Evolutionary conservation across 805 yeast genomes (phyloP).

Genomic region (Saccharomycopsis babjevae): DNA sequence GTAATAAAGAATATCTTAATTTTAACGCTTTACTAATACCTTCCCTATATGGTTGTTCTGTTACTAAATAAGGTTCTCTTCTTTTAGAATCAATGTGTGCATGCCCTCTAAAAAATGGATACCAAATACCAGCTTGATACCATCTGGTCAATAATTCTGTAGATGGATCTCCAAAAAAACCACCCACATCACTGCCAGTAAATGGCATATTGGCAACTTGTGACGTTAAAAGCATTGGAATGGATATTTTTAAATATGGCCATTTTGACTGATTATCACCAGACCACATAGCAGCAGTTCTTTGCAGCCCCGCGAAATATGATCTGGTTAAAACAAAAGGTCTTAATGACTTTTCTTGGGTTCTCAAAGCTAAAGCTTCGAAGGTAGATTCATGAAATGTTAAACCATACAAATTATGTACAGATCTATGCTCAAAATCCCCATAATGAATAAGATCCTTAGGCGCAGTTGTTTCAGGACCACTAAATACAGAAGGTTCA

Average conservation of each 20-base stretch:
- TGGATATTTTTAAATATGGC: conserved; percentile 71
- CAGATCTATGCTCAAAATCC: conserved; percentile 80
- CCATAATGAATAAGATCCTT: conserved; percentile 72
- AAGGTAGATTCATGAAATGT: conserved; percentile 75
- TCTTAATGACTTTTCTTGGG: conserved; percentile 35
- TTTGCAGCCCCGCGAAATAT: conserved; percentile 84
- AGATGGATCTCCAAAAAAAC: conserved; percentile 86
- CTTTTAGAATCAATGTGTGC: conserved; percentile 91
- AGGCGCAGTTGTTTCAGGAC: conserved; percentile 89
- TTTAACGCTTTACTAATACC: conserved; percentile 60
- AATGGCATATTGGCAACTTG: conserved; percentile 84
- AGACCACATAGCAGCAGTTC: conserved; percentile 92
- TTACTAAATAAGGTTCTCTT: conserved; percentile 85
- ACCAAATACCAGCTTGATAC: conserved; percentile 95
- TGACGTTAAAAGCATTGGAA: conserved; percentile 80
- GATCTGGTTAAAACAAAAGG: conserved; percentile 87
- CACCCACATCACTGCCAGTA: conserved; percentile 95
- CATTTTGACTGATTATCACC: conserved; percentile 94
- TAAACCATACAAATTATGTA: conserved; percentile 79
- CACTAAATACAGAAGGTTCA: conserved; percentile 91
- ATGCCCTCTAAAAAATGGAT: conserved; percentile 94
- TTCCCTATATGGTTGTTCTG: conserved; percentile 54
- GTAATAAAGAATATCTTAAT: conserved; percentile 67
- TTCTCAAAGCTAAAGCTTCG: conserved; percentile 48
- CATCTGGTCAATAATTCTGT: conserved; percentile 77